Evolutionary conservation across 345 rosid species (phyloP).

Genomic region (Fremontodendron californicum): DNA sequence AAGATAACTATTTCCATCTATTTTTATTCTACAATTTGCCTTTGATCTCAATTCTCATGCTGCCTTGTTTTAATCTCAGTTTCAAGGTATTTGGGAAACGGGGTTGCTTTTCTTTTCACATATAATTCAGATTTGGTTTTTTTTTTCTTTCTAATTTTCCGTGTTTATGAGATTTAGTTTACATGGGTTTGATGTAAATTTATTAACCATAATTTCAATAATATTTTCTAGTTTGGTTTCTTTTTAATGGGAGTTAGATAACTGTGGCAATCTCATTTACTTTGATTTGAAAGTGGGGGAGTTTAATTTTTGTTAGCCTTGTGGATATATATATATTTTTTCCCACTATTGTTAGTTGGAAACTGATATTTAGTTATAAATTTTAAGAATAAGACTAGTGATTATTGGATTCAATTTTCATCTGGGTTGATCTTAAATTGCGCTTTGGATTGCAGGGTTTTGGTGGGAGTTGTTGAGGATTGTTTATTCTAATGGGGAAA

Average conservation of each 20-base stretch:
- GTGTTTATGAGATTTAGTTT: neutral
- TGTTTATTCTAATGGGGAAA: constrained; percentile 59
- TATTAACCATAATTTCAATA: neutral
- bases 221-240: neutral
- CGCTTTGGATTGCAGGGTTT: constrained; percentile 23
- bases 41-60: constrained; percentile 22
- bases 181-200: neutral
- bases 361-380: neutral
- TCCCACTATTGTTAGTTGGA: neutral
- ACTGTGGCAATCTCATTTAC: neutral
- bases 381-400: neutral
- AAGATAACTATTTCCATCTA: neutral
- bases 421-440: constrained; percentile 19
- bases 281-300: neutral
- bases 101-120: neutral
- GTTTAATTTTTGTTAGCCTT: neutral
- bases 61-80: neutral
- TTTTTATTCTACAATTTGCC: neutral
- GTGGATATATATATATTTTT: neutral
- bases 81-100: constrained; percentile 1
- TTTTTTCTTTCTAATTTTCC: neutral
- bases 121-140: neutral
- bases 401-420: neutral
- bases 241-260: neutral
- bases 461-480: constrained; percentile 13